Evolutionary conservation across 2,329 filamentous ascomycete species (phyloP).

Genomic region (Ophiostoma quercus): DNA sequence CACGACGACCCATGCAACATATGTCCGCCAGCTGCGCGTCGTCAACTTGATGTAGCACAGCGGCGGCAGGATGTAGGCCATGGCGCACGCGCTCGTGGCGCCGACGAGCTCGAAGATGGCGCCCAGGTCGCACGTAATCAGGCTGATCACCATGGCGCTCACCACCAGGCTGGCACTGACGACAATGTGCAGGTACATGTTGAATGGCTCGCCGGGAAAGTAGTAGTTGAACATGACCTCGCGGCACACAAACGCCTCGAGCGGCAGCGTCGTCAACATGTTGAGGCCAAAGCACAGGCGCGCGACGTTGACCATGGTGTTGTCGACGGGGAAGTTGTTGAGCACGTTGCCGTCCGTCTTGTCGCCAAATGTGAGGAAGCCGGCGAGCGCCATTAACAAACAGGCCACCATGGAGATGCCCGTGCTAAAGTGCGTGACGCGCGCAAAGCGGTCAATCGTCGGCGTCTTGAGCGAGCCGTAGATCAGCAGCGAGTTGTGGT

Average conservation of each 20-base stretch:
- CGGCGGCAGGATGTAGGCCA: conserved; percentile 93
- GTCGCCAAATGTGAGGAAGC: conserved; percentile 90
- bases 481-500: conserved; percentile 96
- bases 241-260: conserved; percentile 95
- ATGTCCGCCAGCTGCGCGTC: conserved; percentile 67
- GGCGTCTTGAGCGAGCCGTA: conserved; percentile 92
- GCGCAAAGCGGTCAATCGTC: conserved; percentile 89
- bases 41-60: conserved; percentile 93
- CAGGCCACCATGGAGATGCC: conserved; percentile 87
- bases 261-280: conserved; percentile 94
- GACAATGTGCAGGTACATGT: conserved; percentile 76
- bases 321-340: conserved; percentile 92
- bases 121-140: conserved; percentile 89
- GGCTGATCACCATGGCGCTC: conserved; percentile 66
- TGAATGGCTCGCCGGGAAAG: conserved; percentile 64
- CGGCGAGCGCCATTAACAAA: conserved; percentile 77
- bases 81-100: conserved; percentile 84
- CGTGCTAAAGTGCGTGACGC: conserved; percentile 91
- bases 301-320: conserved; percentile 89
- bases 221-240: conserved; percentile 92
- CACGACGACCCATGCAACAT: conserved; percentile 65
- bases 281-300: conserved; percentile 94
- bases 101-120: conserved; percentile 94
- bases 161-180: conserved; percentile 82
- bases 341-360: conserved; percentile 90